Percentiles rank a stretch among this genome's conserved stretches.
Evolutionary conservation across 345 rosid species (phyloP).

Genomic region (Iberis pinnata): DNA sequence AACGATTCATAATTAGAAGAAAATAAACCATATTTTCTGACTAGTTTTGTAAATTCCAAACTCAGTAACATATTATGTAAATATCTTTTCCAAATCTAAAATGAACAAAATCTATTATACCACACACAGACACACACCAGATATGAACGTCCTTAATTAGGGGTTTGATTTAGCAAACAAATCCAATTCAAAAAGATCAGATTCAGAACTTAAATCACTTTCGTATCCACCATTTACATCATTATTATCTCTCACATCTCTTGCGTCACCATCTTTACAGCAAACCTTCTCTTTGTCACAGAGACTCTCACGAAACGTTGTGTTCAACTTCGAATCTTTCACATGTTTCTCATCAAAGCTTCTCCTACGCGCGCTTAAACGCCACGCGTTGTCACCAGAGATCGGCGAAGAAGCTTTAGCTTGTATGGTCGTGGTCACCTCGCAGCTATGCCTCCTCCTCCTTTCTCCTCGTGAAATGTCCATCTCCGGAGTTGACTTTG

Average conservation of each 20-base stretch:
- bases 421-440: conserved; percentile 32
- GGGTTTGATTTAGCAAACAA: conserved; percentile 23
- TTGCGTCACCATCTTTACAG: conserved; percentile 5
- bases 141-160: too few relatives aligned
- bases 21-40: too few relatives aligned
- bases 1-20: too few relatives aligned
- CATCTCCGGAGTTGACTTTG: conserved; percentile 42
- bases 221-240: conserved; percentile 50
- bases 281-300: conserved; percentile 27
- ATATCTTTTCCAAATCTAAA: too few relatives aligned
- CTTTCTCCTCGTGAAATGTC: conserved; percentile 62
- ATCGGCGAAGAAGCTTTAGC: conserved; percentile 39
- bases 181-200: conserved; percentile 84
- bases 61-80: too few relatives aligned
- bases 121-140: too few relatives aligned
- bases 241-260: too few relatives aligned
- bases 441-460: conserved; percentile 61
- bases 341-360: conserved; percentile 49
- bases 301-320: conserved; percentile 10
- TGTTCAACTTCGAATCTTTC: conserved; percentile 8
- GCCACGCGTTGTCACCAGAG: conserved; percentile 45
- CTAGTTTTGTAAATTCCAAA: too few relatives aligned
- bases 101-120: too few relatives aligned
- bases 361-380: conserved; percentile 44
- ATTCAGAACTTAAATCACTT: conserved; percentile 87